phyloP scores from a whole-genome alignment of 75 land plant species.

The Picea sitchensis region DNA sequence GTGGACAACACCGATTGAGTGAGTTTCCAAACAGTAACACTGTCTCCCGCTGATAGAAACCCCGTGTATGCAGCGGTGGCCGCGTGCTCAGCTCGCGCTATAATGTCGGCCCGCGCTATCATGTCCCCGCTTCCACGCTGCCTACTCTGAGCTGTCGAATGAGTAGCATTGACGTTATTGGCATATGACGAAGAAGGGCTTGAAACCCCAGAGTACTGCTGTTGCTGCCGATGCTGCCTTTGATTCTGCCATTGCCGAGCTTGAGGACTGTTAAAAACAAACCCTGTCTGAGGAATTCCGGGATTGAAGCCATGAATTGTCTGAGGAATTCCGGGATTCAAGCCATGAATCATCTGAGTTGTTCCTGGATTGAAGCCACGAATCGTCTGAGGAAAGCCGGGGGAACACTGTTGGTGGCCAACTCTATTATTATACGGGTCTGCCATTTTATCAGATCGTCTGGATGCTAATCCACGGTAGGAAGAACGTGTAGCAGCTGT shows the following conservation, averaged over 20 bases:
- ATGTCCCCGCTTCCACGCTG: background rate
- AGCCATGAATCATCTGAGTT: too few species aligned
- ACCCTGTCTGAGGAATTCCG: background rate
- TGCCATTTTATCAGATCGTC: too few species aligned
- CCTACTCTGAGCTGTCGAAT: background rate
- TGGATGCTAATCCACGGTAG: too few species aligned
- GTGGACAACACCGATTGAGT: slow-evolving; percentile 29
- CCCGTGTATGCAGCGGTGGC: slow-evolving; percentile 43
- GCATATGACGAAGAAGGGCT: background rate
- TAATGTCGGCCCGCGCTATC: background rate
- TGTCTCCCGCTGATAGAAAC: slow-evolving; percentile 39
- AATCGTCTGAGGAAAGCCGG: too few species aligned
- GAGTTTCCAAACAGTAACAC: slow-evolving; percentile 62
- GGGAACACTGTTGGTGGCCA: too few species aligned
- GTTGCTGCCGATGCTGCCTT: background rate
- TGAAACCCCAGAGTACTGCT: background rate
- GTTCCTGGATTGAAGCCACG: too few species aligned
- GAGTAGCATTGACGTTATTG: background rate
- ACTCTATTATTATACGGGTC: too few species aligned
- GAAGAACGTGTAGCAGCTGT: too few species aligned
- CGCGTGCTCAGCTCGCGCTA: slow-evolving; percentile 39
- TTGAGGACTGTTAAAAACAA: background rate
- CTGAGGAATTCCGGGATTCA: background rate
- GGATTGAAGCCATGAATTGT: background rate
- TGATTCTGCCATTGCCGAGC: background rate